Evolutionary conservation across 2,329 filamentous ascomycete genomes (phyloP), one percentile per base, ranked within the genome.

Genomic region (Alternaria sp.): DNA sequence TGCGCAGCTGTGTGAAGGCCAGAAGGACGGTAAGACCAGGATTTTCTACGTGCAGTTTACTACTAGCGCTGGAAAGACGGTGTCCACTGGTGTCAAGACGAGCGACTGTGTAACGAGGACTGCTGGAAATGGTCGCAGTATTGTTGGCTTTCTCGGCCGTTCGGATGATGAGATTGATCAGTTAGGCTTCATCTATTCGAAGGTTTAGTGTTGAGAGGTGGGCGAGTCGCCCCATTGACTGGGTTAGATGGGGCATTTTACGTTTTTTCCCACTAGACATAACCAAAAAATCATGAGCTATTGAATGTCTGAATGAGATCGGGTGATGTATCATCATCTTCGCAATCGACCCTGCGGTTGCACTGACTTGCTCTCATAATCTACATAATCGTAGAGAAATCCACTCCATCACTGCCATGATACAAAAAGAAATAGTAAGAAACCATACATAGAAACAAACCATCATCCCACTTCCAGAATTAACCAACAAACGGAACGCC

Each of bases 31-130:
- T 23, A 66, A 77, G 13, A 84, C 82, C n/a, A 80, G 85, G 31
- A 81, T 81, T 66, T 86, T 88, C 68, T 87, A 83, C 68, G 80
- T 86, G 59, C 65, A 79, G 55, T 82, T 84, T n/a, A 82, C 78
- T 1, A 86, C 84, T 2, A 85, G 80, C 63, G 54, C 74, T 0
- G 84, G 84, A 1, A 78, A 80, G 23, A 82, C 75, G 0, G 61
- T 86, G 5, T 69, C 72, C 11, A 72, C 80, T 2, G 85, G 85
- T 1, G 80, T 72, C 0, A 65, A 73, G 28, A 86, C 83, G 0
- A 70, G 62, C 10, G 80, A 83, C 58, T 87, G 84, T 67, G 68
- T 73, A 5, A 79, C 78, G 2, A 82, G 78, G 51, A 73, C 68
- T n/a, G 83, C 83, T 2, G 81, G 81, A 21, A 56, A 60, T 1